Evolutionary conservation across 1,284 basidiomycete genomes (phyloP), one percentile per base, ranked within the genome.

Genomic region (Moesziomyces parantarcticus): DNA sequence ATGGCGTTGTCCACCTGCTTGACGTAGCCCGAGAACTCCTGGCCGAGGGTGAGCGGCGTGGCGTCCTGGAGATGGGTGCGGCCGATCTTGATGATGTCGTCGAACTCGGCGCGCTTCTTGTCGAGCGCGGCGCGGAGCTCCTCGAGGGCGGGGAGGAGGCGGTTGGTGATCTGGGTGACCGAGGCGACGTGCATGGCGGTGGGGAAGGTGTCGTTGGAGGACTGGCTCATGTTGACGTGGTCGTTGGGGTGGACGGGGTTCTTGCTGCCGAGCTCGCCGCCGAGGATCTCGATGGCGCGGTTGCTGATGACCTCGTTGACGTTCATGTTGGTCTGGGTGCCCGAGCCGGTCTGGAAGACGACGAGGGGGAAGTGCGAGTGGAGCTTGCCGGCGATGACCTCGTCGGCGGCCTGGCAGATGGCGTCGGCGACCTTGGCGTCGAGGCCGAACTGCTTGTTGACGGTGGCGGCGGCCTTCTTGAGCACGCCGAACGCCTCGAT

Each of bases 321-420:
- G 86, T 99, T 99, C 97, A 99, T 99, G 88, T 99, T 99, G 84
- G 93, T 96, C 86, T 99, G 97, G 3, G 97, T 99, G 51, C 97
- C 97, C 61, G 93, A 97, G 61, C 97, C 97, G 48, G 97, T 99
- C 86, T 99, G 97, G 89, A 97, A 99, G 50, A 99, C 96, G 58
- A 99, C 97, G 40, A 99, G 87, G 25, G 97, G 97, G 87, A 99
- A 99, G 86, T 99, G 92, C 58, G 55, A 44, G 58, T 77, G 68
- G 41, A 99, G 89, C 85, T 95, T 93, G 65, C 96, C 96, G 53
- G 92, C 92, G 84, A 99, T 98, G 81, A 99, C 96, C 80, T 99
- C 97, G 86, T 99, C 95, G 51, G 97, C 92, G 60, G 97, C 97
- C 76, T 91, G 86, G 82, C 92, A 91, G 84, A 99, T 98, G 46